Evolutionary conservation across 495 filamentous ascomycete genomes (phyloP), one percentile per base, ranked within the genome.

Genomic region (Parathielavia hyrcaniae): DNA sequence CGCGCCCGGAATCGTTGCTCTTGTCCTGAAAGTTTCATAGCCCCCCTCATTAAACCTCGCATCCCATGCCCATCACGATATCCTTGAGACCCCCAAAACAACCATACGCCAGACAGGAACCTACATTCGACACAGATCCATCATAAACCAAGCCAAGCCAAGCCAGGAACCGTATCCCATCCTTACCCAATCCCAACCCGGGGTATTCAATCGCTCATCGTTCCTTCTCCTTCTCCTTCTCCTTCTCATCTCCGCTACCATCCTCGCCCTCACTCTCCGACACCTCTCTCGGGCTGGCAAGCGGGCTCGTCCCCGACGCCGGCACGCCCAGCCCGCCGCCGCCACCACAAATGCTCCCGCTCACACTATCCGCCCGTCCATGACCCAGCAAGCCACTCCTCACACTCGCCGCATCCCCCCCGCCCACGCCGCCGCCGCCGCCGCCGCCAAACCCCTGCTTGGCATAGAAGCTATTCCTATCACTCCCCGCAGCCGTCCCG

Each of bases 381-480:
- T 96, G 91, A 0, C 88, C 88, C 13, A 90, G 67, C 5, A 86
- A 67, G 1, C 85, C 89, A 62, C 90, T 95, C 34, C 88, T 79
- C 13, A 95, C 77, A 64, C 91, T 96, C 1, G 83, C 81, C 0
- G 82, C 87, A 62, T 95, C 90, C n/a, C 26, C 26, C 26, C 26
- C 26, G 26, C 26, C 26, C 26, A 30, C 26, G 6, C 26, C 26
- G 3, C 26, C 26, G 4, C 73, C n/a, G n/a, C n/a, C n/a, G n/a
- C 81, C 84, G 4, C 73, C 63, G 78, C 81, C 13, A 72, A 63
- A 38, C 43, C 56, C 44, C 69, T 85, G 85, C 69, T 90, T 89
- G 11, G 88, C 80, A 65, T 95, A 89, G 60, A 88, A 84, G 71
- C 89, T 93, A 64, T 86, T 88, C 32, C 91, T 77, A 64, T 96